Percentiles rank a stretch among this genome's conserved stretches.
Evolutionary conservation across 495 filamentous ascomycete genomes (phyloP).

Genomic region (Friedmanniomyces simplex): DNA sequence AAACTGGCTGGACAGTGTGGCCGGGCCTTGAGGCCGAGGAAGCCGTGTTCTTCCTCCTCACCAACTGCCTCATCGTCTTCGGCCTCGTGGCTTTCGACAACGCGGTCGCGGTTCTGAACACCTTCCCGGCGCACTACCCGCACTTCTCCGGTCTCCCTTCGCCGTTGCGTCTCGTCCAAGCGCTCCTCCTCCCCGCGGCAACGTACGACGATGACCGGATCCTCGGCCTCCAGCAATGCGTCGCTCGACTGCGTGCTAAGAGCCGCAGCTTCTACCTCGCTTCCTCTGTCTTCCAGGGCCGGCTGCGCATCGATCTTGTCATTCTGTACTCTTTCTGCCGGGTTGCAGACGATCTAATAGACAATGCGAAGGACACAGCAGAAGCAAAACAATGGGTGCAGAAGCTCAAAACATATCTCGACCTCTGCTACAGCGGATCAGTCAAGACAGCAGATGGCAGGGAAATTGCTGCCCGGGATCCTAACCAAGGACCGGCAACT

Average conservation of each 20-base stretch:
- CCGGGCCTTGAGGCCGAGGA: constrained; percentile 56
- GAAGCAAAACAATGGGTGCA: constrained; percentile 43
- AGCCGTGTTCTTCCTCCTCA: constrained; percentile 56
- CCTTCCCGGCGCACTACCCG: constrained; percentile 43
- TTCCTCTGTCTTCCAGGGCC: constrained; percentile 50
- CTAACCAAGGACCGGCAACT: constrained; percentile 17
- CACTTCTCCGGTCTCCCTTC: constrained; percentile 33
- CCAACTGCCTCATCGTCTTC: constrained; percentile 54
- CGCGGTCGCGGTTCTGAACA: constrained; percentile 45
- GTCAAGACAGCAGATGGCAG: neutral
- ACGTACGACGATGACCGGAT: constrained; percentile 44
- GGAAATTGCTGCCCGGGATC: constrained; percentile 2
- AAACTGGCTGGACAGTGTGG: constrained; percentile 48
- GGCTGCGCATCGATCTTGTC: constrained; percentile 54
- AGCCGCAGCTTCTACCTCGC: constrained; percentile 62
- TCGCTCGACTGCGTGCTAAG: constrained; percentile 42
- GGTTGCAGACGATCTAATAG: constrained; percentile 58
- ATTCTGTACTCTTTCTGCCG: constrained; percentile 63
- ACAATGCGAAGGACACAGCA: constrained; percentile 38
- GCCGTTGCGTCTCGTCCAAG: constrained; percentile 36
- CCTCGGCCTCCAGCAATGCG: constrained; percentile 45
- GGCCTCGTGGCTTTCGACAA: constrained; percentile 57
- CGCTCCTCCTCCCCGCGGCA: constrained; percentile 33
- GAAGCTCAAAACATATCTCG: constrained; percentile 42
- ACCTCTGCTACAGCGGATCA: constrained; percentile 27